Conservation (phyloP, 768 basidiomycete species). For the Mycena latifolia region DNA sequence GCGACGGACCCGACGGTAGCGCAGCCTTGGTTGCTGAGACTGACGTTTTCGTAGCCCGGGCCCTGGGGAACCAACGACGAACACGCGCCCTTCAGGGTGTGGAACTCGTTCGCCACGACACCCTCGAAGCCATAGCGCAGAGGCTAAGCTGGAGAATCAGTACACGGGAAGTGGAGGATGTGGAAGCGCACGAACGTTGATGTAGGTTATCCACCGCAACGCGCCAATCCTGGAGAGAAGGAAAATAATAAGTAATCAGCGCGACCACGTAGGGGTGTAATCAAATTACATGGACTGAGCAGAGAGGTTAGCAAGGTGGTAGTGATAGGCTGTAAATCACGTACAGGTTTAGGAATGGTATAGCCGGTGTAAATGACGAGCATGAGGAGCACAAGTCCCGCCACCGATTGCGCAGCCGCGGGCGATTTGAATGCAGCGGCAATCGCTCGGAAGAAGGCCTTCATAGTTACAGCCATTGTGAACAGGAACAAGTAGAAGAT, state of each 20-base stretch:
- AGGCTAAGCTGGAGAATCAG: constrained; percentile 57
- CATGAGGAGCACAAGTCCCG: constrained; percentile 54
- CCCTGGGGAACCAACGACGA: constrained; percentile 72
- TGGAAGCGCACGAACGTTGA: constrained; percentile 56
- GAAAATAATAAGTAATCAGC: constrained; percentile 3
- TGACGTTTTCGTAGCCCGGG: constrained; percentile 68
- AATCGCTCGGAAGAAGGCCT: constrained; percentile 71
- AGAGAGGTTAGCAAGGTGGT: not conserved
- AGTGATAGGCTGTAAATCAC: not conserved
- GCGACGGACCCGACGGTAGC: constrained; percentile 73
- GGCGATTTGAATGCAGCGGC: constrained; percentile 61
- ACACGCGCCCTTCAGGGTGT: constrained; percentile 72
- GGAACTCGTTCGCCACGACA: constrained; percentile 87
- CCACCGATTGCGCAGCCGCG: constrained; percentile 61
- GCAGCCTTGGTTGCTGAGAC: constrained; percentile 80
- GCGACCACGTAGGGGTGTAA: not conserved
- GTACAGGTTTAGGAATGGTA: constrained; percentile 56
- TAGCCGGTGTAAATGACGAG: constrained; percentile 69
- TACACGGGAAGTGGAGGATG: not conserved
- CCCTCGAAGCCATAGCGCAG: constrained; percentile 81
- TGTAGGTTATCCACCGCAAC: constrained; percentile 64
- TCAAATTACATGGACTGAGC: constrained; percentile 34
- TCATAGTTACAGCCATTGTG: constrained; percentile 68
- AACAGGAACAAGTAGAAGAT: constrained; percentile 62
- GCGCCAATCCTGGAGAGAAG: constrained; percentile 60